Conservation (phyloP, 176 grass and related monocot species). For the Secale cereale region DNA sequence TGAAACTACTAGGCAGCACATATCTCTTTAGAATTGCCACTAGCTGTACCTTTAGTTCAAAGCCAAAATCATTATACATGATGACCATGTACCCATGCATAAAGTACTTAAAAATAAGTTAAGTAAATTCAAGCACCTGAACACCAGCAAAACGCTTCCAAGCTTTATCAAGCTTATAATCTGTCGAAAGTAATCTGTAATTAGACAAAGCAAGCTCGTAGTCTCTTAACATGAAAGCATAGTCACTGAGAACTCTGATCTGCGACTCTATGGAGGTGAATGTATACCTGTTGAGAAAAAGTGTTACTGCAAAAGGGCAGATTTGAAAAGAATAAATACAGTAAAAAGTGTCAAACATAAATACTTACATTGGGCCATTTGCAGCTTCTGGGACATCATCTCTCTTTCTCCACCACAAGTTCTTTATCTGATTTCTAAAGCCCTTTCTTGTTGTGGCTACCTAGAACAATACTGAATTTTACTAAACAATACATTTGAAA, state of each 20-base stretch:
- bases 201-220: conserved; percentile 99
- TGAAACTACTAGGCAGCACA: not conserved
- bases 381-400: conserved; percentile 82
- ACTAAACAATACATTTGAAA: conserved; percentile 19
- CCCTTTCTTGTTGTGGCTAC: conserved; percentile 89
- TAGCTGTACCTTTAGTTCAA: not conserved
- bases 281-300: conserved; percentile 69
- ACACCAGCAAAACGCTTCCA: conserved; percentile 93
- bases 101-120: not conserved
- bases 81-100: not conserved
- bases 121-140: conserved; percentile 59
- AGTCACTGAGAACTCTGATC: conserved; percentile 95
- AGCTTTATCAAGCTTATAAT: conserved; percentile 98
- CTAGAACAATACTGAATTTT: conserved; percentile 45
- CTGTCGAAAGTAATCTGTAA: conserved; percentile 87
- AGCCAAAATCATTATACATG: not conserved
- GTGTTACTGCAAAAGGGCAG: conserved; percentile 34
- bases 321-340: conserved; percentile 26
- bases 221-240: conserved; percentile 96
- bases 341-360: conserved; percentile 14
- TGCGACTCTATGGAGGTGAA: conserved; percentile 97
- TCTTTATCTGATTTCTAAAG: conserved; percentile 98
- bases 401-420: conserved; percentile 99
- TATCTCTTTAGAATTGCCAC: conserved; percentile 1
- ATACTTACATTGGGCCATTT: conserved; percentile 74